Base-by-base conservation (phyloP, 2,329 filamentous ascomycete species). In the Cytospora piceicola region DNA sequence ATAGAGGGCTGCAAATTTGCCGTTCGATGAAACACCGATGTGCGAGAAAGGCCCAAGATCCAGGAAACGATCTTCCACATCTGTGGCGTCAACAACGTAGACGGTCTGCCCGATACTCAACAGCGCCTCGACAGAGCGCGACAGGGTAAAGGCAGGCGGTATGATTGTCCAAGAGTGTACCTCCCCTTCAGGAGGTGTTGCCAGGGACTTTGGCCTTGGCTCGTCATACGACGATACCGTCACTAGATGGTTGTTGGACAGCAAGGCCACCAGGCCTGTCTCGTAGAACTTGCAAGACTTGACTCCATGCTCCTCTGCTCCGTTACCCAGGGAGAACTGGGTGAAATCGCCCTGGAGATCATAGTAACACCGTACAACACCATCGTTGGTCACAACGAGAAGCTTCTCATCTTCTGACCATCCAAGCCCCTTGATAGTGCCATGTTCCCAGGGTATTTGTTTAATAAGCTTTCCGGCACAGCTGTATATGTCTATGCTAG, bases 401-500 rank as follows among this genome's bases (percentile, higher is more conserved):
- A 99, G 84, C 75, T 91, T 90, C 82, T 99, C 95, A 70, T 97
- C 93, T 73, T 97, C 94, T 24, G 94, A 97, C 95, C 95, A 99
- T 39, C 95, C 95, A 24, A 99, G 83, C 2, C 92, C 93, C 76
- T 90, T 91, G 74, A 99, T 92, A 3, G 88, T 82, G 55, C 92
- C 92, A 78, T 94, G 92, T 72, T 98, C 94, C 94, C 94, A 98
- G 75, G 90, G 87, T 70, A 97, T 93, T 74, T 87, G 88, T 72
- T 90, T 89, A 69, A 99, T 90, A 65, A 93, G 87, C 81, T 93
- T 95, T 62, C 95, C 95, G 14, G 95, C 90, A 77, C 90, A 94
- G 75, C 92, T 97, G 82, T 97, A 97, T 63, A 99, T 88, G 75
- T 97, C 93, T 79, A 99, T 96, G 72, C 88, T 91, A 24, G 93